Conservation (phyloP, 1,284 basidiomycete species). For the Puccinia polysora region DNA sequence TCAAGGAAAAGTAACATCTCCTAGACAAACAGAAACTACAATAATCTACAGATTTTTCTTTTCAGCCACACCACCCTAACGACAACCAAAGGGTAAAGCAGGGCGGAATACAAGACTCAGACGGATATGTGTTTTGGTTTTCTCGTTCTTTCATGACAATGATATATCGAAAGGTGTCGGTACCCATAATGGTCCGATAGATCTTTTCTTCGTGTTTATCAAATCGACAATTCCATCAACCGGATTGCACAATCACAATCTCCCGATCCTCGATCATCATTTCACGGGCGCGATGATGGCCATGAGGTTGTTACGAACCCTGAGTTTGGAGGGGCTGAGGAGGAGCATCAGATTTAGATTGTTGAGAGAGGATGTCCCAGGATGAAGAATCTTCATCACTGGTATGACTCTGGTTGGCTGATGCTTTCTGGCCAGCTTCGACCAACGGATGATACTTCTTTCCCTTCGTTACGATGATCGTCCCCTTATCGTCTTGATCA, state of each 20-base stretch:
- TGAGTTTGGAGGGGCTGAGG: no score
- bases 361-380: slow-evolving; percentile 21
- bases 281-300: no score
- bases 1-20: neutral
- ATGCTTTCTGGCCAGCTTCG: neutral
- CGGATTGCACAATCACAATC: no score
- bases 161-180: neutral
- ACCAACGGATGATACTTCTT: neutral
- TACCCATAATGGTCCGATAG: no score
- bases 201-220: no score
- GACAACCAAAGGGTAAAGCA: neutral
- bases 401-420: neutral
- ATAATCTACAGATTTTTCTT: neutral
- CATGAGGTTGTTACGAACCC: no score
- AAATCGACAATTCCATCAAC: no score
- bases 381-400: slow-evolving; percentile 4
- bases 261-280: no score
- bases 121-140: no score
- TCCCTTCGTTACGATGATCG: neutral
- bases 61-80: neutral
- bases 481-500: neutral
- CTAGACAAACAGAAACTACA: neutral
- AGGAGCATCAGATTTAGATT: slow-evolving; percentile 10
- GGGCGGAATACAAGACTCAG: no score
- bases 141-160: no score